A percentile compares a stretch with the other conserved stretches of the same genome.
Evolutionary conservation across 2,329 filamentous ascomycete species (phyloP).

Genomic region (Ceratocystis harringtonii): DNA sequence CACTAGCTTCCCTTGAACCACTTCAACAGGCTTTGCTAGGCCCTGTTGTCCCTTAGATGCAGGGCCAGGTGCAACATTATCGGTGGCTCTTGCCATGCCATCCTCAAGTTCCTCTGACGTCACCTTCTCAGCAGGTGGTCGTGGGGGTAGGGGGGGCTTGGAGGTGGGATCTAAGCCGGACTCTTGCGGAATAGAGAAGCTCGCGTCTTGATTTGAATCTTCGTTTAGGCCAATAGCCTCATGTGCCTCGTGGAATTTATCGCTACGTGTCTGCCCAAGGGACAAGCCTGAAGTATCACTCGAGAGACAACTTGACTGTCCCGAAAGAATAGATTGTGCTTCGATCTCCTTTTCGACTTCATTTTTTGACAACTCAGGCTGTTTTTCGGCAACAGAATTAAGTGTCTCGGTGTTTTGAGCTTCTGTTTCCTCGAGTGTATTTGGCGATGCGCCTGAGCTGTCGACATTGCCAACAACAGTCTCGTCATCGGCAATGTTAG

Average conservation of each 20-base stretch:
- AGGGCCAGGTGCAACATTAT: neutral
- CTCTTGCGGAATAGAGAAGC: neutral
- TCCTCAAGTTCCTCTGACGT: neutral
- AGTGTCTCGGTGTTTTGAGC: neutral
- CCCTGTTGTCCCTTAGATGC: neutral
- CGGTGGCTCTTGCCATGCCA: neutral
- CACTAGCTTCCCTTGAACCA: neutral
- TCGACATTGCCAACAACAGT: neutral
- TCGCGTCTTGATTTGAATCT: neutral
- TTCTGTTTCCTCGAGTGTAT: neutral
- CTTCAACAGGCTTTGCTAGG: neutral
- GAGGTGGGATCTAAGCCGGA: neutral
- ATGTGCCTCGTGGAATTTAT: slow-evolving; percentile 9
- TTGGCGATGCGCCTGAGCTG: neutral
- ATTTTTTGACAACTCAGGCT: slow-evolving; percentile 10
- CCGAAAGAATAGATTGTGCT: slow-evolving; percentile 7
- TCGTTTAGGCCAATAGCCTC: slow-evolving; percentile 7
- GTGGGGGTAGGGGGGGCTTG: neutral
- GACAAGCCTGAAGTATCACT: slow-evolving; percentile 11
- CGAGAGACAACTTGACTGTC: slow-evolving; percentile 13
- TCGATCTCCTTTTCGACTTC: neutral
- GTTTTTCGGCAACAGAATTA: neutral
- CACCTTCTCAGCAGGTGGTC: neutral
- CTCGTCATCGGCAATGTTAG: neutral
- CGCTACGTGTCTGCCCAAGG: neutral